phyloP scores from a whole-genome alignment of 805 yeast species.

The Sugiyamaella lignohabitans region DNA sequence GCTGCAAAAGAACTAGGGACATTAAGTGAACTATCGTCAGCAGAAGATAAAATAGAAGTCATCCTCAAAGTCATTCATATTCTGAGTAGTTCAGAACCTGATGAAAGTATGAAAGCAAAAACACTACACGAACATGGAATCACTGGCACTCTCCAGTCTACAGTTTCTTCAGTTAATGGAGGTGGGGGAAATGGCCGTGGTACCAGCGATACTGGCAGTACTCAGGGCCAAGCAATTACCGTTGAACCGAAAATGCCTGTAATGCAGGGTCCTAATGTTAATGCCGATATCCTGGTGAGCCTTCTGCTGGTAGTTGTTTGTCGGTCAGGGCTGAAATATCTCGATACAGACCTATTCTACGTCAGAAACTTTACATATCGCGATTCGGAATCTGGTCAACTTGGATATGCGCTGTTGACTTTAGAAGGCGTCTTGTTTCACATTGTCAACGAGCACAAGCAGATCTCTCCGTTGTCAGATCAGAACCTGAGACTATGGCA shows the following conservation, averaged over 20 bases:
- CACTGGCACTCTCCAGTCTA: not conserved
- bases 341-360: conserved; percentile 61
- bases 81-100: conserved; percentile 35
- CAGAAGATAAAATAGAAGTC: conserved; percentile 27
- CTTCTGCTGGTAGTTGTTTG: conserved; percentile 64
- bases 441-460: conserved; percentile 39
- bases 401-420: conserved; percentile 76
- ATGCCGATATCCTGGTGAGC: conserved; percentile 78
- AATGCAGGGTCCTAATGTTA: conserved; percentile 35
- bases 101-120: too few relatives aligned
- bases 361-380: conserved; percentile 52
- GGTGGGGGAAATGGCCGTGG: not conserved
- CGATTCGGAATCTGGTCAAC: conserved; percentile 49
- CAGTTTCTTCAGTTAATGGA: conserved; percentile 4
- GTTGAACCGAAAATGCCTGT: not conserved
- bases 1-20: conserved; percentile 51
- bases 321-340: conserved; percentile 49
- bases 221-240: not conserved
- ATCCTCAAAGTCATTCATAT: conserved; percentile 47
- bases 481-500: conserved; percentile 51
- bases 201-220: not conserved
- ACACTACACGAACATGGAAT: not conserved
- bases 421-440: conserved; percentile 75
- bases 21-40: conserved; percentile 29
- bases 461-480: conserved; percentile 38